Evolutionary conservation across 2,329 filamentous ascomycete genomes (phyloP), one percentile per base, ranked within the genome.

Genomic region (Paracoccidioides brasiliensis): DNA sequence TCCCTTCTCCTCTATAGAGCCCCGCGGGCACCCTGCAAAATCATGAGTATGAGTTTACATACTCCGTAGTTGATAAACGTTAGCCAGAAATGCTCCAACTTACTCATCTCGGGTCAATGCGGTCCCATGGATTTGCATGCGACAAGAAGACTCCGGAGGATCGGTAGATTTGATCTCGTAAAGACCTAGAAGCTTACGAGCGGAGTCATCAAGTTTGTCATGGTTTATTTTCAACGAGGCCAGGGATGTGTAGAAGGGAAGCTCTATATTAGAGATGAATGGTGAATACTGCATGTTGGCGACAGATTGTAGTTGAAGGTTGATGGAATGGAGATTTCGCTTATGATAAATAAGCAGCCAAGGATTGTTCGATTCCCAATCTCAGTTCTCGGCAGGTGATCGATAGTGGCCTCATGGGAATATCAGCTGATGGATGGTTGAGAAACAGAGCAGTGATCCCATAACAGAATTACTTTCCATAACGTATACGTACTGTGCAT

Each of bases 181-280:
- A 45, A 95, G 74, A 3, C 93, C 93, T 35, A 95, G 78, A 2
- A 97, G 80, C 58, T 85, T 84, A 46, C 91, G 86, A 30, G 90
- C 87, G 8, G 90, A 95, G 70, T 95, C 91, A 74, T 96, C 88
- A 53, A 98, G 87, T 73, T 90, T 95, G 74, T 96, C 93, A 79
- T 95, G 85, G 70, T 97, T 90, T 68, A 98, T 89, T 74, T 98
- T 98, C 62, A 86, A 86, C 5, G 85, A 83, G 57, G 94, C 93
- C n/a, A 98, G 81, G 4, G 89, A 85, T 48, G 88, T 86, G 69
- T 96, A 98, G 72, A 98, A 98, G 46, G 90, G 88, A 45, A 97
- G 79, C 69, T 98, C 93, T 67, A 97, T 90, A 73, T 96, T 89
- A 51, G 91, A 95, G 43, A 85, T 82, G 77, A 95, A 97, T 0